A percentile compares a stretch with the other conserved stretches of the same genome.
phyloP scores from a whole-genome alignment of 2,329 filamentous ascomycete genomes.

The Fusarium sororula region DNA sequence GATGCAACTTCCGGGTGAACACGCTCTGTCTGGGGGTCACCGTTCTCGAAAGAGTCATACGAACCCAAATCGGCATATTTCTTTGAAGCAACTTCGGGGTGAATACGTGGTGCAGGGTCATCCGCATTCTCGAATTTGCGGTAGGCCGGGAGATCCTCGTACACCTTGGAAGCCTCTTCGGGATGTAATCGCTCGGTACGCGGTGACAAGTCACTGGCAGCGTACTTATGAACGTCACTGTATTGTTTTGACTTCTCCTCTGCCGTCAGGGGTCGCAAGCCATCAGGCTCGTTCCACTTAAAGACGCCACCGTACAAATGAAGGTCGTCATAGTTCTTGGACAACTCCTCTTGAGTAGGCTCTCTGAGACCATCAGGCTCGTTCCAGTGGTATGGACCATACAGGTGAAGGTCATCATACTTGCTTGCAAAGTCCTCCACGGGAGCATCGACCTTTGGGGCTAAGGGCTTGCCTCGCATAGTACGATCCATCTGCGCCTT shows the following conservation, averaged over 20 bases:
- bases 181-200: constrained; percentile 33
- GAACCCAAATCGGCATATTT: constrained; percentile 49
- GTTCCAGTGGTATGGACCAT: constrained; percentile 50
- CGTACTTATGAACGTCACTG: constrained; percentile 49
- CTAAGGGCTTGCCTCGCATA: constrained; percentile 49
- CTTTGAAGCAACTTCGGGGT: constrained; percentile 50
- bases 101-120: constrained; percentile 30
- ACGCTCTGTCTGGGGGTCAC: constrained; percentile 31
- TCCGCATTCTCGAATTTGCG: constrained; percentile 43
- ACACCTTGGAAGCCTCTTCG: constrained; percentile 45
- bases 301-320: constrained; percentile 47
- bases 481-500: constrained; percentile 43
- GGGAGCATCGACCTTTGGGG: constrained; percentile 47
- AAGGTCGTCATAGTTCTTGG: constrained; percentile 53
- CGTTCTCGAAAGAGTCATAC: constrained; percentile 45
- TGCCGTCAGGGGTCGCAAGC: constrained; percentile 40
- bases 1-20: constrained; percentile 46
- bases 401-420: constrained; percentile 55
- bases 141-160: constrained; percentile 43
- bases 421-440: constrained; percentile 42
- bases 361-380: constrained; percentile 52
- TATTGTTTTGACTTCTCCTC: constrained; percentile 55
- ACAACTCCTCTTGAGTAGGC: constrained; percentile 46
- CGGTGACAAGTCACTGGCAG: constrained; percentile 36
- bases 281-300: constrained; percentile 50